Percentiles rank a stretch among this genome's conserved stretches.
Evolutionary conservation across 202 grass and related monocot genomes (phyloP).

Genomic region (Digitaria exilis): DNA sequence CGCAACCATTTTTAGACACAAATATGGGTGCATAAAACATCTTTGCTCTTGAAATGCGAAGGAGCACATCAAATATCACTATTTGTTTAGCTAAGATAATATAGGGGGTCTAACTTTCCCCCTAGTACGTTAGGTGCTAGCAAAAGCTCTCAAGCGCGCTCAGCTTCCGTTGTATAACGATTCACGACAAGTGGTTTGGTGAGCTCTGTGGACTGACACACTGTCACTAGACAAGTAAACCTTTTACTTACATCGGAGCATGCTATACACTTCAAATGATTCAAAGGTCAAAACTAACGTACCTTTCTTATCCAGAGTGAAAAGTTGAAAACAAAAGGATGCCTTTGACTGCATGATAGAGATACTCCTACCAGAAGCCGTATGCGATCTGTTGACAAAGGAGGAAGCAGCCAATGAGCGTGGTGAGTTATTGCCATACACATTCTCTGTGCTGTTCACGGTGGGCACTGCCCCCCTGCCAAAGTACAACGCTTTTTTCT

Average conservation of each 20-base stretch:
- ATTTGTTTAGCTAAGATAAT: background rate
- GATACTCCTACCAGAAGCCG: background rate
- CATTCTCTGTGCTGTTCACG: conserved; percentile 4
- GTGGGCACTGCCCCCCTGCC: conserved; percentile 2
- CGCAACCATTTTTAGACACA: too few species aligned
- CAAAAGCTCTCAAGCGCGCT: background rate
- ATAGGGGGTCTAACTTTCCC: background rate
- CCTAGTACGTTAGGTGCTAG: background rate
- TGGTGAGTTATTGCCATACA: conserved; percentile 1
- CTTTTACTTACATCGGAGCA: background rate
- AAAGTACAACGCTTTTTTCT: conserved; percentile 49
- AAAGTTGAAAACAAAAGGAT: background rate
- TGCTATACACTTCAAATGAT: background rate
- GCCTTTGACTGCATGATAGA: background rate
- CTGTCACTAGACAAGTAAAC: background rate
- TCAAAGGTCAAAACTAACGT: background rate
- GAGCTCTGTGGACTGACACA: too few species aligned
- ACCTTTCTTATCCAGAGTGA: conserved; percentile 6
- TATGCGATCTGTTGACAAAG: conserved; percentile 26
- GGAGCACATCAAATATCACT: background rate
- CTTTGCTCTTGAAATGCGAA: background rate
- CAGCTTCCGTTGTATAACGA: background rate
- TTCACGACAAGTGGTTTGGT: background rate
- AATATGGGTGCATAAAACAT: too few species aligned
- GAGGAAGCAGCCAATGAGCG: conserved; percentile 35